Evolutionary conservation across 2,329 filamentous ascomycete genomes (phyloP).

Genomic region (Trichoderma citrinoviride): DNA sequence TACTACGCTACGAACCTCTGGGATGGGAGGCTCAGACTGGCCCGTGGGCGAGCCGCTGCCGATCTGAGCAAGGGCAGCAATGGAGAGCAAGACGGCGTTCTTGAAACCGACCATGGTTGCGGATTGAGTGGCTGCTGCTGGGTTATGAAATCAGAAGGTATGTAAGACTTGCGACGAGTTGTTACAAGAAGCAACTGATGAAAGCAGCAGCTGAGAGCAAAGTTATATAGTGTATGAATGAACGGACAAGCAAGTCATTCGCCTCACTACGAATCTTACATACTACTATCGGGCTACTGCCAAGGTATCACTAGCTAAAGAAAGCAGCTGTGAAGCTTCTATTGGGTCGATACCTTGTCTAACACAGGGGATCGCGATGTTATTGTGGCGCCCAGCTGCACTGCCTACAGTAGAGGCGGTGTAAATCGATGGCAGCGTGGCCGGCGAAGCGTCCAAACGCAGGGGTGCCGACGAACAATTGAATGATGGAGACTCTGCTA

Average conservation of each 20-base stretch:
- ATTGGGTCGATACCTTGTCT: neutral
- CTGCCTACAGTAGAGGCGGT: neutral
- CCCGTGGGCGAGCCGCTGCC: conserved; percentile 3
- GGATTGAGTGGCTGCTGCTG: neutral
- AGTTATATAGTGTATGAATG: neutral
- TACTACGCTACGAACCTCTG: neutral
- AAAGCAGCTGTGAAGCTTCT: neutral
- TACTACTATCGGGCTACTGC: too few relatives aligned
- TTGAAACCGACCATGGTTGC: neutral
- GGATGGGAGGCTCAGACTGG: conserved; percentile 1
- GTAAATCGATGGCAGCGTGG: neutral
- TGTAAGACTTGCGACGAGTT: neutral
- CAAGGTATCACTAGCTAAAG: too few relatives aligned
- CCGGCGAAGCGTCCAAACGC: neutral
- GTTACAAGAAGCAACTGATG: neutral
- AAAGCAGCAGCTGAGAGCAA: neutral
- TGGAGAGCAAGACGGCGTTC: conserved; percentile 9
- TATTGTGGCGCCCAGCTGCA: neutral
- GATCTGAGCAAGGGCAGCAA: conserved; percentile 13
- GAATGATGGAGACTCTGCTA: neutral
- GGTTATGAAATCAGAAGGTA: too few relatives aligned
- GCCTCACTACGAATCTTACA: neutral
- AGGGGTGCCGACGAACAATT: neutral
- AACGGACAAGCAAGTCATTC: neutral
- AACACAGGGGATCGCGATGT: neutral